Base-by-base conservation (phyloP, 805 yeast genomes). In the Metahyphopichia silvanorum region DNA sequence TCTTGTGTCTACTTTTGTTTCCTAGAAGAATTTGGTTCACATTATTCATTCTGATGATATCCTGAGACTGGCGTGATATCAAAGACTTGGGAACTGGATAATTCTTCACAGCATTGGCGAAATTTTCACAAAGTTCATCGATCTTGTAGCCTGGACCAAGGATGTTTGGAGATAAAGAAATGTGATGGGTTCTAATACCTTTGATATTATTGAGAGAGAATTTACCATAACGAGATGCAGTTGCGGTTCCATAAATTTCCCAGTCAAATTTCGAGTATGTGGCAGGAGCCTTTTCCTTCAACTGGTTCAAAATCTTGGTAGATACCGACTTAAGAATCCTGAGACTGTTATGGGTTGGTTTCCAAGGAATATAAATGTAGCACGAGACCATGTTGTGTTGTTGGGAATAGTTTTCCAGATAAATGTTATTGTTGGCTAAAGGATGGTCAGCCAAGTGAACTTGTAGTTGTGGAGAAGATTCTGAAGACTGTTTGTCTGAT, bases 291-390 rank as follows among this genome's bases (percentile, higher is more conserved):
- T 26, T 15, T 11, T 14, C 14, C 9, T 12, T 25, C n/a, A 43
- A 12, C 9, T 34, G 38, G 16, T 28, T 23, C 16, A 43, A 26
- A 2, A 39, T 33, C 15, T 26, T 25, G 16, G 32, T 38, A 6
- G 39, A 32, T 8, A 36, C 17, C 16, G 12, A 20, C 25, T 43
- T 39, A 9, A 43, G 29, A 14, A 27, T 31, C n/a, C 29, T 34
- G 9, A 38, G 23, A 12, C 38, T 34, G n/a, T 28, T 22, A 18
- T 35, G 17, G n/a, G 39, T 32, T 10, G 47, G 47, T n/a, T 27
- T 32, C 47, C 47, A 43, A 5, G 42, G 44, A 14, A 43, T 33
- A 18, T 38, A 36, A 6, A 36, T 16, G 31, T 35, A 43, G 10
- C 34, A 22, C 16, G 33, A 26, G n/a, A 38, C 31, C 40, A 37